phyloP scores from a whole-genome alignment of 176 grass and related monocot species.

The Triticum urartu region DNA sequence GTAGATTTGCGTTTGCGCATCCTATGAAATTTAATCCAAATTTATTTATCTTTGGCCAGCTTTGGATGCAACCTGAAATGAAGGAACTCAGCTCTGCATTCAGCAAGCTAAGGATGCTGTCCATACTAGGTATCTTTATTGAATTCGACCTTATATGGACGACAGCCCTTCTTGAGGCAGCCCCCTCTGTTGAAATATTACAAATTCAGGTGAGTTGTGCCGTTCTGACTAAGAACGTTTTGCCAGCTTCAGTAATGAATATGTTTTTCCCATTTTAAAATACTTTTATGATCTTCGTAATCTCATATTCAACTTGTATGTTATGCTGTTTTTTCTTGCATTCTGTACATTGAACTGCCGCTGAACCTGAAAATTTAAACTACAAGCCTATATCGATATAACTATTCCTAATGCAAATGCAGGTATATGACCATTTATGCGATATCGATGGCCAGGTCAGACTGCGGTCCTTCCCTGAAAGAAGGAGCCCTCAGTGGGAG shows the following conservation, averaged over 20 bases:
- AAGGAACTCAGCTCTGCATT: background rate
- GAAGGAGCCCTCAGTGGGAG: no score
- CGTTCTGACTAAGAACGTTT: background rate
- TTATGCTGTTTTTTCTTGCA: no score
- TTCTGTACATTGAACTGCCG: background rate
- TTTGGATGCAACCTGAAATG: background rate
- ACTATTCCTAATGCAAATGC: background rate
- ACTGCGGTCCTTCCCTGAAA: no score
- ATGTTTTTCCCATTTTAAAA: background rate
- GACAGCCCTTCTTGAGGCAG: background rate
- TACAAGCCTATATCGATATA: background rate
- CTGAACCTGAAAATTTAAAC: no score
- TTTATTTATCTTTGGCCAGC: background rate
- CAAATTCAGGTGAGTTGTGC: background rate
- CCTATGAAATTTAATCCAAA: background rate
- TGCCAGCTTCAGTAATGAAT: background rate
- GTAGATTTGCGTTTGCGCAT: background rate
- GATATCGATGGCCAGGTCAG: no score
- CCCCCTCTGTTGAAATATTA: background rate
- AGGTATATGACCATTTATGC: background rate
- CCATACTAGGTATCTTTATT: background rate
- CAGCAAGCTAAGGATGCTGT: background rate
- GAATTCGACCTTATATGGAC: background rate
- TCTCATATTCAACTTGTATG: no score
- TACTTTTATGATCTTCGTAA: background rate